Base-by-base conservation (phyloP, 208 protist genomes). In the Leishmania major region DNA sequence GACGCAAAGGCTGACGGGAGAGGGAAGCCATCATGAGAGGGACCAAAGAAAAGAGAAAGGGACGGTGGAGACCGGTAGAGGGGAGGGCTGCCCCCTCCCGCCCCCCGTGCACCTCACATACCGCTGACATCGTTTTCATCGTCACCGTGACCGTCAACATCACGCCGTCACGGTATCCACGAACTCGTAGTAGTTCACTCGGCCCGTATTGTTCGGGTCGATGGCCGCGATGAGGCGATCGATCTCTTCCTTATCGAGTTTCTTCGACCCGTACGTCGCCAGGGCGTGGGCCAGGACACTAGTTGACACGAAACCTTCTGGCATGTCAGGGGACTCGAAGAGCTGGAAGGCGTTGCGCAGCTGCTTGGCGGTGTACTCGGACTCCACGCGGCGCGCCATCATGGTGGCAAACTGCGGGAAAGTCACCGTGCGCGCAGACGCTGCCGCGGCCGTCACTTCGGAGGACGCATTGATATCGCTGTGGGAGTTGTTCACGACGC, bases 131-230 rank as follows among this genome's bases (percentile, higher is more conserved):
- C 40, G 6, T 22, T 25, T 11, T 22, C 47, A 55, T 55, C 40
- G n/a, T 37, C 2, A 10, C n/a, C 70, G 45, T 35, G 22, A 7
- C 25, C 43, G 40, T 73, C 69, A 6, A 11, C 69, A 35, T 82
- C 62, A 81, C 22, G 83, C 91, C 22, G 85, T 92, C 37, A 98
- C 92, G 69, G 97, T 83, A 40, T 91, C 87, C 17, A 98, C 91
- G 81, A 98, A 98, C 35, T 98, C 94, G 40, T 94, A 81, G 84
- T 98, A 98, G 78, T 98, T 96, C 59, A 98, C 88, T 57, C 87
- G 87, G 1, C 96, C 96, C 17, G 90, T 96, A 40, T 82, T 84
- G 28, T 98, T 89, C 0, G 93, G 94, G 80, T 98, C 95, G 5
- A 98, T 87, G 13, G 91, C 88, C 0, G 90, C 89, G 8, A 98